A percentile compares a stretch with the other conserved stretches of the same genome.
These are phyloP conservation scores for Chrysosphaeria jannelii DNA, from an alignment of 2,329 filamentous ascomycete species.

Conservation along the genomic window DNA sequence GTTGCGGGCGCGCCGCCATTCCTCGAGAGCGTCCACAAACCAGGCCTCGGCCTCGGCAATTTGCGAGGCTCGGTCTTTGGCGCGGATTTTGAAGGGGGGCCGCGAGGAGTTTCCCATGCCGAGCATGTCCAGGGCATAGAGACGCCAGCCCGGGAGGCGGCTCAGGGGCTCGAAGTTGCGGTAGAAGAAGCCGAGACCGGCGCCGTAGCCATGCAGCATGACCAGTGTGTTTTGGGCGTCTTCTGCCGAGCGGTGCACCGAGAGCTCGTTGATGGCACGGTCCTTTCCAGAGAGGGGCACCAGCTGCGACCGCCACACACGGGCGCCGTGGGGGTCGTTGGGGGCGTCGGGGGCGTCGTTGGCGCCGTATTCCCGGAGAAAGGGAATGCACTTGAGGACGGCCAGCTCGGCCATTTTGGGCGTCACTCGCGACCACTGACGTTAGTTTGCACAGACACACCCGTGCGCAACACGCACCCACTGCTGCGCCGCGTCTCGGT, in stretches of 20 bases:
- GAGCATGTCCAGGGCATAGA: conserved; percentile 83
- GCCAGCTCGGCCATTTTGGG: conserved; percentile 63
- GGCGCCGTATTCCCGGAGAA: conserved; percentile 14
- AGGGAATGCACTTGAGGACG: conserved; percentile 63
- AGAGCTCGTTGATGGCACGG: conserved; percentile 75
- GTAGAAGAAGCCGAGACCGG: conserved; percentile 91
- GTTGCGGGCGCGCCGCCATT: conserved; percentile 70
- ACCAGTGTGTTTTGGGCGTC: conserved; percentile 61
- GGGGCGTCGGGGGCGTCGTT: conserved; percentile 6
- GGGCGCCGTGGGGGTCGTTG: conserved; percentile 52
- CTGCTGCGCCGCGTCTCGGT: conserved; percentile 73
- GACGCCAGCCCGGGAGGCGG: conserved; percentile 48
- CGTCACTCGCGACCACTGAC: conserved; percentile 59
- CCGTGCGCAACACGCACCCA: too few species aligned
- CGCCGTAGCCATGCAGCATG: conserved; percentile 90
- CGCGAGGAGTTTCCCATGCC: conserved; percentile 78
- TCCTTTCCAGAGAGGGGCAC: conserved; percentile 64
- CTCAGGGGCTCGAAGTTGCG: conserved; percentile 84
- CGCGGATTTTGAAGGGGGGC: conserved; percentile 56
- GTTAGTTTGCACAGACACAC: too few species aligned
- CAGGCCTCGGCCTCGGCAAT: conserved; percentile 75
- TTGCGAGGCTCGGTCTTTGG: conserved; percentile 56
- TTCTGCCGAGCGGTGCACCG: conserved; percentile 58
- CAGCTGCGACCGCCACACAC: conserved; percentile 64
- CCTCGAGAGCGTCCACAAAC: conserved; percentile 89